A percentile compares a stretch with the other conserved stretches of the same genome.
These are phyloP conservation scores for Bryoglossum gracile DNA, from an alignment of 495 filamentous ascomycete genomes.

Conservation along the genomic window DNA sequence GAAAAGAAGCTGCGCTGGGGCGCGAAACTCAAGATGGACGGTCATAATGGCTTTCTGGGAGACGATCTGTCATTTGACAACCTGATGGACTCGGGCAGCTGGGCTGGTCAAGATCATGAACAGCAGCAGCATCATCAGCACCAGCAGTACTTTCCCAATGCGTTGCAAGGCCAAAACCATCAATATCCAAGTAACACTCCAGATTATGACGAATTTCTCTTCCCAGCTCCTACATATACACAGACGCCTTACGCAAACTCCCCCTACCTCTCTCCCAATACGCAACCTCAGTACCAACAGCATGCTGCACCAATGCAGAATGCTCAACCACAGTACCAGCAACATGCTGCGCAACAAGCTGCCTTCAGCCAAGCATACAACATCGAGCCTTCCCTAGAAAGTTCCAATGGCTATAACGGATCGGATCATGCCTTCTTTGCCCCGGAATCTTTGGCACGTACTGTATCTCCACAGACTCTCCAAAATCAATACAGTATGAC, in stretches of 20 bases:
- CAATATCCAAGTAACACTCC: conserved; percentile 28
- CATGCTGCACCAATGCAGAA: no score
- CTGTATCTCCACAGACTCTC: conserved; percentile 21
- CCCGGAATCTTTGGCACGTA: conserved; percentile 8
- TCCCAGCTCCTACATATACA: conserved; percentile 19
- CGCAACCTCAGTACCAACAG: no score
- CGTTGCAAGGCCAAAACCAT: conserved; percentile 22
- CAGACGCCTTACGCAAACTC: conserved; percentile 14
- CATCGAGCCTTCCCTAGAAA: conserved; percentile 20
- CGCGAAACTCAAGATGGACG: conserved; percentile 13
- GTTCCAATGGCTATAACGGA: conserved; percentile 3
- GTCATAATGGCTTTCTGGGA: conserved; percentile 14
- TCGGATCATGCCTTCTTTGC: conserved; percentile 18
- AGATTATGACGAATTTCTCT: conserved; percentile 13
- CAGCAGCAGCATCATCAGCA: conserved; percentile 10
- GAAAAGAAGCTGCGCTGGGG: background rate
- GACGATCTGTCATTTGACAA: conserved; percentile 19
- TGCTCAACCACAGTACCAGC: no score
- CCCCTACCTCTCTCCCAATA: conserved; percentile 14
- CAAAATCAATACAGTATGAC: conserved; percentile 15
- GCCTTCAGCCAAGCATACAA: conserved; percentile 16
- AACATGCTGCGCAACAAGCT: conserved; percentile 10
- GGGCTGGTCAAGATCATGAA: conserved; percentile 11
- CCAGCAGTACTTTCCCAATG: conserved; percentile 17
- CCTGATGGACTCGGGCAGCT: conserved; percentile 13